A percentile compares a stretch with the other conserved stretches of the same genome.
Evolutionary conservation across 257 asterid species (phyloP).

Genomic region (Pogostemon cablin): DNA sequence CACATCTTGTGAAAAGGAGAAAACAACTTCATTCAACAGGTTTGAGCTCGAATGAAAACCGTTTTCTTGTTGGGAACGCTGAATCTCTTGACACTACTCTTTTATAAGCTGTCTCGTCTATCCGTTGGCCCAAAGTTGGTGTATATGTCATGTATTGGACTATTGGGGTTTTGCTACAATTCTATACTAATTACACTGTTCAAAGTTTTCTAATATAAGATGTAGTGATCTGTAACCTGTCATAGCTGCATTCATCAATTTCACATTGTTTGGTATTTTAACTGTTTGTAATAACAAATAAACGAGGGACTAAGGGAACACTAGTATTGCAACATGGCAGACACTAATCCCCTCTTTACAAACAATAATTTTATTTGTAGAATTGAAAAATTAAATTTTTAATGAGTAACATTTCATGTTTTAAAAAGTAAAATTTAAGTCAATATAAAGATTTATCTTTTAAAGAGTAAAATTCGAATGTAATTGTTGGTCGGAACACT

Average conservation of each 20-base stretch:
- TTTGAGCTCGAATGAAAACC: constrained; percentile 51
- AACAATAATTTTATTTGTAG: too few species aligned
- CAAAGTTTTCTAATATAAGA: not conserved
- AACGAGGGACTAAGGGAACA: too few species aligned
- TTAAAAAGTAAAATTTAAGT: too few species aligned
- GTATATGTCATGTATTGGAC: not conserved
- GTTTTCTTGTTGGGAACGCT: constrained; percentile 61
- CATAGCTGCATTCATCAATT: not conserved
- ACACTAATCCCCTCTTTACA: too few species aligned
- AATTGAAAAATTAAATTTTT: too few species aligned
- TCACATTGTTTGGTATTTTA: not conserved
- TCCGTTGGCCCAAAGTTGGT: not conserved
- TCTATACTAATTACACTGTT: not conserved
- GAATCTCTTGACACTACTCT: not conserved
- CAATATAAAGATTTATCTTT: too few species aligned
- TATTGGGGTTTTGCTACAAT: constrained; percentile 21
- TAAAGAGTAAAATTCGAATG: too few species aligned
- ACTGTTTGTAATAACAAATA: not conserved
- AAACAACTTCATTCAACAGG: constrained; percentile 75
- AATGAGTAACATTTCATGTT: too few species aligned
- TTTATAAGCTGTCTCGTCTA: not conserved
- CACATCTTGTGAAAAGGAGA: constrained; percentile 63
- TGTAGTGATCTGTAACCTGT: not conserved
- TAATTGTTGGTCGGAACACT: too few species aligned
- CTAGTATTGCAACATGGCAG: too few species aligned